phyloP scores from a whole-genome alignment of 164 flowering plant species.

The Vitis vinifera region ASM3070453v1 NC_081805.1:23794001-23794500 shows the following conservation, averaged over 20 bases:
- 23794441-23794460: not conserved
- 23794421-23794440: not conserved
- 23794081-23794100: not conserved
- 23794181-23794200: not conserved
- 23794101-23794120: constrained; percentile 2
- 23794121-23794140: constrained; percentile 7
- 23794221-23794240: constrained; percentile 3
- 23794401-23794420: constrained; percentile 27
- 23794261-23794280: not conserved
- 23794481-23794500: not conserved
- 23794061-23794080: constrained; percentile 8
- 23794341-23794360: not conserved
- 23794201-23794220: constrained; percentile 7
- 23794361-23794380: constrained; percentile 6
- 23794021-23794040: constrained; percentile 8
- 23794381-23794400: constrained; percentile 34
- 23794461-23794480: not conserved
- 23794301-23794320: not conserved
- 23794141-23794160: not conserved
- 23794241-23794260: not conserved
- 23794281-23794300: constrained; percentile 2
- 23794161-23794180: constrained; percentile 4
- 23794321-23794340: too few relatives aligned
- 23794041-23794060: constrained; percentile 24
- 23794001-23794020: not conserved